These are phyloP conservation scores for Hygrophorus russula DNA, from an alignment of 768 basidiomycete genomes.

Conservation along the genomic window DNA sequence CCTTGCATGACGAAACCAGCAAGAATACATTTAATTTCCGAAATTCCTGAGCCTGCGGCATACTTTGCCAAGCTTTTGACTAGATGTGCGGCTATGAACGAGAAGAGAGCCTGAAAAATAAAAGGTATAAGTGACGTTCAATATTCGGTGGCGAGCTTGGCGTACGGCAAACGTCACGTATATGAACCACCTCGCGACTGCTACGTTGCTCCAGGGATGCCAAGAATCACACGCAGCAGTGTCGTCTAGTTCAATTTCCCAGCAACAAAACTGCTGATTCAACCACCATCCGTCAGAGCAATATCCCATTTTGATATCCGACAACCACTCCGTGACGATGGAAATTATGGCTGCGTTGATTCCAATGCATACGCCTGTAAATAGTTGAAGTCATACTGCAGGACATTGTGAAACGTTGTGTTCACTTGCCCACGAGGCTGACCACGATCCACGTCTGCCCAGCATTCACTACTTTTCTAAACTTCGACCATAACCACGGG, in stretches of 20 bases:
- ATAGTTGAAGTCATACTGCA: constrained; percentile 3
- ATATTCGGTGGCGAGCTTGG: not conserved
- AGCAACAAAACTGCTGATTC: constrained; percentile 96
- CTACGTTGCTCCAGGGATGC: constrained; percentile 77
- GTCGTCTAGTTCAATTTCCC: constrained; percentile 83
- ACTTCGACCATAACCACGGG: constrained; percentile 50
- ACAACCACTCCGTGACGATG: constrained; percentile 93
- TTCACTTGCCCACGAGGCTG: constrained; percentile 69
- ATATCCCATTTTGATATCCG: constrained; percentile 96
- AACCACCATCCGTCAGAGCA: constrained; percentile 98
- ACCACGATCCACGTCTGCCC: constrained; percentile 92
- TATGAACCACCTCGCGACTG: constrained; percentile 65
- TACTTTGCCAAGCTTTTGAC: constrained; percentile 86
- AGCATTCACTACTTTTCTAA: constrained; percentile 47
- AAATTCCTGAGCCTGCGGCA: constrained; percentile 96
- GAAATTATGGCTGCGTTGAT: constrained; percentile 91
- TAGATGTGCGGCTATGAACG: constrained; percentile 80
- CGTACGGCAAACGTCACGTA: constrained; percentile 88
- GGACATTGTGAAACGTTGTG: not conserved
- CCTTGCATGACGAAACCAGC: constrained; percentile 97
- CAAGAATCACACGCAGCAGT: constrained; percentile 78
- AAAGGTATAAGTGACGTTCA: not conserved
- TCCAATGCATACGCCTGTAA: constrained; percentile 78
- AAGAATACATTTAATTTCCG: constrained; percentile 97
- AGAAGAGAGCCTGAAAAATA: constrained; percentile 55